Conservation (phyloP, 306 rosid genomes). For the Pterocarpus santalinus region DNA sequence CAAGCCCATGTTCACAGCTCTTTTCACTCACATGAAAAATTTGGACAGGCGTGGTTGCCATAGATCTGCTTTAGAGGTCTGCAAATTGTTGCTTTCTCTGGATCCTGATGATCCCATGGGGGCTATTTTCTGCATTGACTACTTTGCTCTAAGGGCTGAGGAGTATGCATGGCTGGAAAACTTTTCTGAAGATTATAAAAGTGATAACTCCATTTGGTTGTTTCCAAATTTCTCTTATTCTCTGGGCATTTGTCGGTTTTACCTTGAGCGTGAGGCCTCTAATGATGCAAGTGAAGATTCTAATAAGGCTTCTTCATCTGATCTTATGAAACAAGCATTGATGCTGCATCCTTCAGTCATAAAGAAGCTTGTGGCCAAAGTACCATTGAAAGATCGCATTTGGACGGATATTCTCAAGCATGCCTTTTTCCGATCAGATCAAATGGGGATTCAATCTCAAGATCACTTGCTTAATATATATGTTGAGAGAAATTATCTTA, state of each 20-base stretch:
- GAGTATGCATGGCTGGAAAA: constrained; percentile 93
- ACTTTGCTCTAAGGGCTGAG: constrained; percentile 86
- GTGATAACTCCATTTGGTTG: constrained; percentile 89
- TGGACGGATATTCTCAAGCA: constrained; percentile 75
- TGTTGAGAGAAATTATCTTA: constrained; percentile 82
- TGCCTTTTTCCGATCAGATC: constrained; percentile 74
- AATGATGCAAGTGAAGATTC: constrained; percentile 48
- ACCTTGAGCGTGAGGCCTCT: constrained; percentile 71
- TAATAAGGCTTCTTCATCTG: constrained; percentile 70
- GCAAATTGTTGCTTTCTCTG: constrained; percentile 87
- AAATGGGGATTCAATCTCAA: constrained; percentile 72
- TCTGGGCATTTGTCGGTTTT: constrained; percentile 84
- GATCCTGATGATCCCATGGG: constrained; percentile 97
- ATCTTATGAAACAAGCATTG: constrained; percentile 96
- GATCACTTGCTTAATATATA: constrained; percentile 90
- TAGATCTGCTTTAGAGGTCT: constrained; percentile 96
- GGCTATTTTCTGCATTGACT: constrained; percentile 88
- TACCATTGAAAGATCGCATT: constrained; percentile 84
- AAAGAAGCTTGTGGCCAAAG: constrained; percentile 81
- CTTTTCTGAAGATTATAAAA: constrained; percentile 82
- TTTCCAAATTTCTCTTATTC: constrained; percentile 93
- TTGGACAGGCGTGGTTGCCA: constrained; percentile 96
- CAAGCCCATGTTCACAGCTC: constrained; percentile 76
- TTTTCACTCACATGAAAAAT: constrained; percentile 90
- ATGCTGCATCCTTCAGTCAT: constrained; percentile 93